phyloP scores from a whole-genome alignment of 2,329 filamentous ascomycete genomes.

The Peltaster fructicola region DNA sequence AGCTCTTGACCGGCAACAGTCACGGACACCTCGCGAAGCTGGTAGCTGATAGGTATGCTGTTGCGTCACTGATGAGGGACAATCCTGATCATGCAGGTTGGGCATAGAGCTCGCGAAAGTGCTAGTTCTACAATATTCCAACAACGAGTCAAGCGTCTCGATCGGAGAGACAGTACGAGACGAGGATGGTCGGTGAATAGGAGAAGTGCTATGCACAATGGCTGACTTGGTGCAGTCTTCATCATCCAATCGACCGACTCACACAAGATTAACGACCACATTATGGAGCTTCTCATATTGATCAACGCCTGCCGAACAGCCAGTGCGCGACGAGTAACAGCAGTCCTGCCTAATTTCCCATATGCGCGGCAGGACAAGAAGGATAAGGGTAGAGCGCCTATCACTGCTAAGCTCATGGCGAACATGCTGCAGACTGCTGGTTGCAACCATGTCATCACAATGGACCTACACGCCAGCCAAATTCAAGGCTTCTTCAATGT shows the following conservation, averaged over 20 bases:
- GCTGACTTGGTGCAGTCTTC: conserved; percentile 42
- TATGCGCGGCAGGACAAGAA: conserved; percentile 98
- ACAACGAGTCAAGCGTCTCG: conserved; percentile 76
- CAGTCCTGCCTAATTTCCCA: conserved; percentile 88
- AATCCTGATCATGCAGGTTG: conserved; percentile 31
- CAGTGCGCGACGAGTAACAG: conserved; percentile 78
- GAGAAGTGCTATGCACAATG: not conserved
- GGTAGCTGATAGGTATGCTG: conserved; percentile 45
- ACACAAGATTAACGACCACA: conserved; percentile 90
- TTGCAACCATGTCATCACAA: conserved; percentile 85
- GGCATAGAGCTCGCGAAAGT: conserved; percentile 65
- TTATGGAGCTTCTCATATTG: conserved; percentile 98
- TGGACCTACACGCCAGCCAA: conserved; percentile 88
- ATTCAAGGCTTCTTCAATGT: conserved; percentile 94
- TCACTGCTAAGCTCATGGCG: conserved; percentile 86
- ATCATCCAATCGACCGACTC: conserved; percentile 90
- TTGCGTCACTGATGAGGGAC: conserved; percentile 3
- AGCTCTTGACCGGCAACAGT: conserved; percentile 58
- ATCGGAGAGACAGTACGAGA: conserved; percentile 93
- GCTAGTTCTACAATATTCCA: conserved; percentile 68
- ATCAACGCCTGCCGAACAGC: conserved; percentile 86
- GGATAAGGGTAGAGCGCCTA: conserved; percentile 87
- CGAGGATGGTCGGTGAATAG: conserved; percentile 53
- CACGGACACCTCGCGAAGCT: conserved; percentile 54
- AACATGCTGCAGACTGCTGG: conserved; percentile 96